These are phyloP conservation scores for Trematosphaeria pertusa DNA, from an alignment of 2,329 filamentous ascomycete genomes.

Conservation along the genomic window DNA sequence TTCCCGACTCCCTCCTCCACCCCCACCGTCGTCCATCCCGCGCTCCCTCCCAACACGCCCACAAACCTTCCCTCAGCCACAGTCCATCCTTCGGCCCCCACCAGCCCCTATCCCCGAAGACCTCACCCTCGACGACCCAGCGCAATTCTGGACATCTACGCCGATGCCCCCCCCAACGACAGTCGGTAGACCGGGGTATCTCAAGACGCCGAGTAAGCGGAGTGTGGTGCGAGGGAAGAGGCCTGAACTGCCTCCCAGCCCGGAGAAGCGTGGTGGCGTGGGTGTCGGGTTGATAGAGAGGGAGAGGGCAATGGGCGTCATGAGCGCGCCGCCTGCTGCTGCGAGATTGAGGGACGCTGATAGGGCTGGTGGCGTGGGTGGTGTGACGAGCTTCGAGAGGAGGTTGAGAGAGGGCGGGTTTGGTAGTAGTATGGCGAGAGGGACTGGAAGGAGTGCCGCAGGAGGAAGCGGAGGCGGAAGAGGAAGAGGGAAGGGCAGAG, in stretches of 20 bases:
- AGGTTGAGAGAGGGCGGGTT: slow-evolving; percentile 42
- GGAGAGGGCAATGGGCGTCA: slow-evolving; percentile 17
- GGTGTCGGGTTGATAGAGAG: slow-evolving; percentile 12
- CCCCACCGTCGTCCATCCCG: slow-evolving; percentile 7
- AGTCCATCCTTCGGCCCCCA: slow-evolving; percentile 19
- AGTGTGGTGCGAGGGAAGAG: slow-evolving; percentile 43
- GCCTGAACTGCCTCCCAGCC: slow-evolving; percentile 31
- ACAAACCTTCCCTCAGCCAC: slow-evolving; percentile 24
- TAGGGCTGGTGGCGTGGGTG: slow-evolving; percentile 5
- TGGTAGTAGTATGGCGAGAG: slow-evolving; percentile 11
- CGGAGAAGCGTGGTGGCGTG: slow-evolving; percentile 25
- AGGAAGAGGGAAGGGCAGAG: slow-evolving; percentile 21
- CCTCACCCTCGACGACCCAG: slow-evolving; percentile 19
- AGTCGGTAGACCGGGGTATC: slow-evolving; percentile 45
- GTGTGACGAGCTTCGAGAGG: slow-evolving; percentile 42
- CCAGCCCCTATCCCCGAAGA: slow-evolving; percentile 31
- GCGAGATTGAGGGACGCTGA: slow-evolving; percentile 2
- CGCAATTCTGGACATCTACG: slow-evolving; percentile 37
- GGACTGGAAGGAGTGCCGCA: background rate
- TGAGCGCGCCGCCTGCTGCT: slow-evolving; percentile 41
- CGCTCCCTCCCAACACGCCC: slow-evolving; percentile 14
- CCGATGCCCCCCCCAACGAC: slow-evolving; percentile 25
- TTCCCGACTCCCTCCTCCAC: slow-evolving; percentile 2
- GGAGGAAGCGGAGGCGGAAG: slow-evolving; percentile 14
- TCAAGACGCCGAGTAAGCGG: slow-evolving; percentile 56